Conservation (phyloP, 495 filamentous ascomycete species). For the Elasticomyces elasticus region DNA sequence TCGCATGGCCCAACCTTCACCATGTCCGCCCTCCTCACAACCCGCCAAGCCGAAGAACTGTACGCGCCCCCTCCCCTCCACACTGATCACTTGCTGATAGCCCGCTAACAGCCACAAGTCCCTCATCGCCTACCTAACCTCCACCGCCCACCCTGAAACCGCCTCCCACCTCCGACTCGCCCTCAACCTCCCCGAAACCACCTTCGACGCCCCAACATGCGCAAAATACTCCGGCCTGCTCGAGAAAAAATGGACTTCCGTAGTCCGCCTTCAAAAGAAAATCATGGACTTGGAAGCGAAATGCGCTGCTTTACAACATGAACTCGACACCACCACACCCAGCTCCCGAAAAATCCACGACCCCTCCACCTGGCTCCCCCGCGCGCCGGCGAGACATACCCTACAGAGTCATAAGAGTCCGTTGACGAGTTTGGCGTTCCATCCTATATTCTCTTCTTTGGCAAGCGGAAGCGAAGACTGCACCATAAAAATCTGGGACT, state of each 20-base stretch:
- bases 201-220: conserved; percentile 62
- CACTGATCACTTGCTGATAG: conserved; percentile 23
- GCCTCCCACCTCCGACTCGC: conserved; percentile 58
- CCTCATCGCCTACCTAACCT: conserved; percentile 75
- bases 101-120: conserved; percentile 65
- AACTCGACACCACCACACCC: conserved; percentile 78
- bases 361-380: conserved; percentile 76
- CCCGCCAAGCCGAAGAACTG: conserved; percentile 82
- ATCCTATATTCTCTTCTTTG: conserved; percentile 83
- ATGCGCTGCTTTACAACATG: conserved; percentile 59
- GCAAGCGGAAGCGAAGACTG: conserved; percentile 85
- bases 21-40: conserved; percentile 71
- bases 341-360: conserved; percentile 75
- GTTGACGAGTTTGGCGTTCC: conserved; percentile 86
- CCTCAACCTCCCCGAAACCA: conserved; percentile 49
- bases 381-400: conserved; percentile 66
- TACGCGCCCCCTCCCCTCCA: conserved; percentile 29
- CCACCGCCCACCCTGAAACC: conserved; percentile 57
- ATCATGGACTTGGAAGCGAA: conserved; percentile 88
- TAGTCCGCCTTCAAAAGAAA: conserved; percentile 89
- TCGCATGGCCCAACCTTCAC: conserved; percentile 18
- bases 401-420: conserved; percentile 75
- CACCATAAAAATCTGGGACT: conserved; percentile 95
- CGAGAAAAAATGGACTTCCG: conserved; percentile 95
- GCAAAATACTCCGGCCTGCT: conserved; percentile 86